These are phyloP conservation scores for Pythium folliculosum DNA, from an alignment of 352 stramenopile species.

Conservation along the genomic window DNA sequence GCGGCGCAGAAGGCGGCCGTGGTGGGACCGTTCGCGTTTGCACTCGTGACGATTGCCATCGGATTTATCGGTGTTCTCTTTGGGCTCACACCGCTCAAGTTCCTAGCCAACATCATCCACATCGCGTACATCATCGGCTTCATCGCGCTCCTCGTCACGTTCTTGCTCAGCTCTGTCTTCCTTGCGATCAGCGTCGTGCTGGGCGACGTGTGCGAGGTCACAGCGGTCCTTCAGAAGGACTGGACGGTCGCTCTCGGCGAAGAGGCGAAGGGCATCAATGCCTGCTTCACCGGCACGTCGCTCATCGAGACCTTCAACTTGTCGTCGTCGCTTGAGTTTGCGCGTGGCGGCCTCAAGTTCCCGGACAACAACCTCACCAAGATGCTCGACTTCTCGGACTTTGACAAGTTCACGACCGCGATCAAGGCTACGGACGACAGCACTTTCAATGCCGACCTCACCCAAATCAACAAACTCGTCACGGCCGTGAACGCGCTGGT, in stretches of 20 bases:
- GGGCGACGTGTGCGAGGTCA: slow-evolving; percentile 63
- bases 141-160: slow-evolving; percentile 61
- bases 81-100: slow-evolving; percentile 58
- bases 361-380: slow-evolving; percentile 27
- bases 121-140: slow-evolving; percentile 73
- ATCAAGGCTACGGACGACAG: slow-evolving; percentile 28
- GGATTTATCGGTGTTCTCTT: slow-evolving; percentile 71
- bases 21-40: slow-evolving; percentile 57
- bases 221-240: slow-evolving; percentile 44
- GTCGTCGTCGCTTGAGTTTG: slow-evolving; percentile 53
- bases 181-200: slow-evolving; percentile 58
- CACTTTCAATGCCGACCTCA: slow-evolving; percentile 34
- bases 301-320: slow-evolving; percentile 67
- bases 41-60: slow-evolving; percentile 49
- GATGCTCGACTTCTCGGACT: slow-evolving; percentile 46
- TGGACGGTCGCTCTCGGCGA: slow-evolving; percentile 62
- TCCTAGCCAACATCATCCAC: slow-evolving; percentile 71
- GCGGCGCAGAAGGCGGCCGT: slow-evolving; percentile 40
- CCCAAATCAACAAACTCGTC: slow-evolving; percentile 19
- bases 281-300: slow-evolving; percentile 64
- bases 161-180: slow-evolving; percentile 58
- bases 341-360: slow-evolving; percentile 58
- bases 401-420: slow-evolving; percentile 36
- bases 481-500: slow-evolving; percentile 23
- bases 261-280: slow-evolving; percentile 48